Evolutionary conservation across 2,329 filamentous ascomycete species (phyloP), one percentile per base, ranked within the genome.

Genomic region (Drechslerella stenobrocha): DNA sequence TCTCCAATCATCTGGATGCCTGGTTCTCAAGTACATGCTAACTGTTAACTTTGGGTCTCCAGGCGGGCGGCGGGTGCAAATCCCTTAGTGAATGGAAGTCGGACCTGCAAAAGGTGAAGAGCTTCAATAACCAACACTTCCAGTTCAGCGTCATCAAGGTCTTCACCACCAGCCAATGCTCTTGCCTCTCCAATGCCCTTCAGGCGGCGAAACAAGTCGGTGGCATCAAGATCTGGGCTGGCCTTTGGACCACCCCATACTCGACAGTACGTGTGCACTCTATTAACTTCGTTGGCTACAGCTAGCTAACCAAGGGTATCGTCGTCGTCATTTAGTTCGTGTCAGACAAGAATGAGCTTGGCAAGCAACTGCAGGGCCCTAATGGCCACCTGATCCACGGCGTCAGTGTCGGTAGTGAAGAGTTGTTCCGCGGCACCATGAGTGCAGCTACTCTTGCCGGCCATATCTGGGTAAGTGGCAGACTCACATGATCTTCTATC

Each of bases 111-210:
- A 73, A 73, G n/a, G 70, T 78, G 48, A 75, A 76, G 63, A 71
- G 70, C 13, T 73, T 70, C 69, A 55, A 51, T 15, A 65, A 46
- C 23, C 13, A 24, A 2, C 48, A 64, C 30, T 59, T 64, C 58
- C 60, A 44, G 15, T 85, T 84, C 78, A 82, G 80, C 73, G 78
- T 81, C 61, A 80, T 84, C 71, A 82, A 84, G 52, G 79, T 87
- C 28, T 87, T 88, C 80, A 70, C 70, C 35, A 88, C 86, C 75
- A 85, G 83, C 79, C 80, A 81, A 72, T 81, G 79, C 74, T 77
- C 79, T 69, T 79, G 79, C 6, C 77, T 81, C 48, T 76, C 74
- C 59, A 78, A 79, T 57, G 79, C 79, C 15, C 78, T 81, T 0
- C 79, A 80, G 15, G 85, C 85, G 32, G 85, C 85, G 72, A 79